Evolutionary conservation across 2,329 filamentous ascomycete genomes (phyloP), one percentile per base, ranked within the genome.

Genomic region (Aureobasidium uvarum): DNA sequence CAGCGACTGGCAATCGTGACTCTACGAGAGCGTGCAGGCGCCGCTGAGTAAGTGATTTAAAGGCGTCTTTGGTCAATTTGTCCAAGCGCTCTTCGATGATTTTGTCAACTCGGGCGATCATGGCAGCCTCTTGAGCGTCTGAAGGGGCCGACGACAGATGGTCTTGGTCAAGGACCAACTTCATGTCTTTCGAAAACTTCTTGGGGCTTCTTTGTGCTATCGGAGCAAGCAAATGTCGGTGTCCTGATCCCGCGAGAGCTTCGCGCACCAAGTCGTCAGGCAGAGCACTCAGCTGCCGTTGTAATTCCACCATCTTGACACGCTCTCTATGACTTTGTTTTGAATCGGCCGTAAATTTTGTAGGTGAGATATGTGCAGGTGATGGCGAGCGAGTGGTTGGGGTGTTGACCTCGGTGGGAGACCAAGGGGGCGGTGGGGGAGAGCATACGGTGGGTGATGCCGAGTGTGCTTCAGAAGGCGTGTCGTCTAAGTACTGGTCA

Each of bases 11-110:
- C 3, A 63, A 25, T 54, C 45, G 59, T 8, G 46, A 18, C 10
- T 63, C 59, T 8, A 63, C 59, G 18, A 63, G 33, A 23, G 25
- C 13, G 33, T 52, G 10, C 2, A 63, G 16, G 10, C 25, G 59
- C n/a, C 4, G 13, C 18, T 52, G 31, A n/a, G 48, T 48, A 10
- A 33, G 59, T 10, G 33, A 11, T n/a, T 54, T 45, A 10, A 63
- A 63, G 3, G 59, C 59, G 23, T 51, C 36, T 16, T 51, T 62
- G 20, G 59, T 62, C n/a, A 62, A 7, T 39, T 14, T 28, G 5
- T 13, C 16, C 16, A 62, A 31, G 14, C 59, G 46, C 20, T 62
- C 16, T 52, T 62, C 36, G 28, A 62, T 62, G 46, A 62, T 51
- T 4, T 41, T 51, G 18, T 62, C 59, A 5, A 62, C 33, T 10